Evolutionary conservation across 2,329 filamentous ascomycete species (phyloP).

Genomic region (Aspergillus pseudotamarii): DNA sequence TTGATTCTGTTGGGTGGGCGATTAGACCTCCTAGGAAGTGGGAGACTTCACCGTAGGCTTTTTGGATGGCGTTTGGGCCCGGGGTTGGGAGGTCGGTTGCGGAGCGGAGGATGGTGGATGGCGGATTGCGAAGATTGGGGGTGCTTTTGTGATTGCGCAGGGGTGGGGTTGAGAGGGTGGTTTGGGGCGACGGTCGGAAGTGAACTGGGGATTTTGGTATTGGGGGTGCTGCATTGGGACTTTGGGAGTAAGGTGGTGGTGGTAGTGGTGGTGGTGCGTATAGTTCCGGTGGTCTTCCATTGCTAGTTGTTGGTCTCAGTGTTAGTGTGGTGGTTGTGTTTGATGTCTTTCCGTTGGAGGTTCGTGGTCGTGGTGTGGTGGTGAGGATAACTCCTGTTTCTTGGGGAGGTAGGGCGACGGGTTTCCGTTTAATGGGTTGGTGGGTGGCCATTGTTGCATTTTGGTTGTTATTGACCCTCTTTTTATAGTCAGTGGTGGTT

Average conservation of each 20-base stretch:
- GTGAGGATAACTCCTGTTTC: background rate
- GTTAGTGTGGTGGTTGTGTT: background rate
- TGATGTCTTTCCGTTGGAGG: background rate
- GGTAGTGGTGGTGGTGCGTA: background rate
- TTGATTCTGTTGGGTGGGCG: conserved; percentile 65
- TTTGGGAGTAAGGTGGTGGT: background rate
- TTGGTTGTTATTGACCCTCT: background rate
- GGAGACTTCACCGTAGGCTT: conserved; percentile 56
- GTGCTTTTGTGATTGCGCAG: background rate
- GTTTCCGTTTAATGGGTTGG: background rate
- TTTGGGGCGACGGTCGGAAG: background rate
- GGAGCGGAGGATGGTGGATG: background rate
- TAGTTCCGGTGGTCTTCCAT: background rate
- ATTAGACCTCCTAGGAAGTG: conserved; percentile 69
- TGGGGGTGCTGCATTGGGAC: background rate
- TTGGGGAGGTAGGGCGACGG: background rate
- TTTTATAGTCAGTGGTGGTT: background rate
- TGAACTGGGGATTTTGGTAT: background rate
- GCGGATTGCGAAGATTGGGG: background rate
- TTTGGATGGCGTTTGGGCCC: conserved; percentile 26
- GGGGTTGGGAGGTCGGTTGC: background rate
- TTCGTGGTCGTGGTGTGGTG: background rate
- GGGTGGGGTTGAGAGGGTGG: background rate
- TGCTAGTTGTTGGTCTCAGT: background rate
- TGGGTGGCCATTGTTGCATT: background rate